Evolutionary conservation across 805 yeast species (phyloP).

Genomic region (Cyberlindnera samutprakarnensis): DNA sequence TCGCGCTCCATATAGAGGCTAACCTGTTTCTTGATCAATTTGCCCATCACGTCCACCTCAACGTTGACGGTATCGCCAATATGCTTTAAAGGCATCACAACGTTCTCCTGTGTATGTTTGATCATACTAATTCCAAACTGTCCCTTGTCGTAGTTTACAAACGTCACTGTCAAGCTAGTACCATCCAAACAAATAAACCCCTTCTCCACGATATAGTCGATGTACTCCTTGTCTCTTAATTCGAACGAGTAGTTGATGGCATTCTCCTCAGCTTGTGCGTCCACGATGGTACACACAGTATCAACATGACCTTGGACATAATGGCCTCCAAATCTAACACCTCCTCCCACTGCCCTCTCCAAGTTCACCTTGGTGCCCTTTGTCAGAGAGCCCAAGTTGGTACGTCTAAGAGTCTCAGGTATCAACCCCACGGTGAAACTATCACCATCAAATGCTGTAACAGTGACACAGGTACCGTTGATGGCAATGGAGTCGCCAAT

Average conservation of each 20-base stretch:
- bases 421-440: constrained; percentile 86
- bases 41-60: constrained; percentile 94
- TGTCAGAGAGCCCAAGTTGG: constrained; percentile 60
- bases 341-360: constrained; percentile 82
- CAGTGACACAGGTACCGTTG: constrained; percentile 88
- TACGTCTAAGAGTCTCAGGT: constrained; percentile 82
- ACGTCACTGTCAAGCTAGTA: constrained; percentile 80
- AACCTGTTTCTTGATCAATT: constrained; percentile 83
- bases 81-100: constrained; percentile 58
- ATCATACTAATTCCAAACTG: constrained; percentile 86
- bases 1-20: constrained; percentile 33
- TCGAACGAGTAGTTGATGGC: constrained; percentile 71
- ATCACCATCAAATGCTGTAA: constrained; percentile 60
- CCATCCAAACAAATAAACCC: constrained; percentile 95
- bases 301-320: constrained; percentile 98
- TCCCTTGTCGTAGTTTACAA: constrained; percentile 50
- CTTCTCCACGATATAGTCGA: constrained; percentile 80
- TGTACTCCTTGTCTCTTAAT: constrained; percentile 51
- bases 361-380: constrained; percentile 65
- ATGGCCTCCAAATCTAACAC: constrained; percentile 92
- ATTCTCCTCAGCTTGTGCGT: constrained; percentile 50
- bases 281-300: constrained; percentile 36
- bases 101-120: constrained; percentile 80
- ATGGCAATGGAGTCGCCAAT: constrained; percentile 91
- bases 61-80: constrained; percentile 69